Evolutionary conservation across 106 monocot species (phyloP).

Genomic region (Posidonia australis): DNA sequence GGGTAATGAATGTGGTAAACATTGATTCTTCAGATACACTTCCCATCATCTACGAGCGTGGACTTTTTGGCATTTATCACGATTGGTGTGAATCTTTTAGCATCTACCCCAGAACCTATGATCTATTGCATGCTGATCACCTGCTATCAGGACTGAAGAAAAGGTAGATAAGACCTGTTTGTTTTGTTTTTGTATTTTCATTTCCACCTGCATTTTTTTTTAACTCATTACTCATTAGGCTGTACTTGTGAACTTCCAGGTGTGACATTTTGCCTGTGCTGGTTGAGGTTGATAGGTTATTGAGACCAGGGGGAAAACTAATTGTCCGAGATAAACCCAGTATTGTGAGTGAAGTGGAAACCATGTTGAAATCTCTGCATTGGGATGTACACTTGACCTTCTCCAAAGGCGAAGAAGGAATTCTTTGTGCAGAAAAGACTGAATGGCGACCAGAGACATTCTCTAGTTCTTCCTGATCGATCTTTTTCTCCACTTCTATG

Average conservation of each 20-base stretch:
- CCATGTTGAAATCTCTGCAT: conserved; percentile 60
- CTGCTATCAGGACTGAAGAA: conserved; percentile 50
- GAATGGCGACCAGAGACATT: conserved; percentile 61
- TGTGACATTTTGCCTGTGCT: conserved; percentile 64
- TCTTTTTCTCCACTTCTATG: background rate
- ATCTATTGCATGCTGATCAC: conserved; percentile 28
- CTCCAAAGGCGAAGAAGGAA: conserved; percentile 40
- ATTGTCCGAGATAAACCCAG: conserved; percentile 60
- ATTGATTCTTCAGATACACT: conserved; percentile 49
- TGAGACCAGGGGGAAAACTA: conserved; percentile 74
- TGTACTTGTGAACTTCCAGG: conserved; percentile 28
- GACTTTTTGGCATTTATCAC: conserved; percentile 30
- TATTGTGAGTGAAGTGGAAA: conserved; percentile 44
- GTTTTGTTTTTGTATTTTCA: background rate
- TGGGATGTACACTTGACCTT: conserved; percentile 62
- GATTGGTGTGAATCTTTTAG: conserved; percentile 36
- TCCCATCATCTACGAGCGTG: conserved; percentile 28
- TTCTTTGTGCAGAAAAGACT: conserved; percentile 69
- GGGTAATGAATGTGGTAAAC: conserved; percentile 98
- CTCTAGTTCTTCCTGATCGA: background rate
- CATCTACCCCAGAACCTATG: conserved; percentile 30
- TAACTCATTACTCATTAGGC: background rate
- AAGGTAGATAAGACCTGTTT: conserved; percentile 33
- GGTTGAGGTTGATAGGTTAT: conserved; percentile 73
- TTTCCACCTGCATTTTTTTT: background rate